These are phyloP conservation scores for Nakazawaea wyomingensis DNA, from an alignment of 805 yeast species.

Conservation along the genomic window DNA sequence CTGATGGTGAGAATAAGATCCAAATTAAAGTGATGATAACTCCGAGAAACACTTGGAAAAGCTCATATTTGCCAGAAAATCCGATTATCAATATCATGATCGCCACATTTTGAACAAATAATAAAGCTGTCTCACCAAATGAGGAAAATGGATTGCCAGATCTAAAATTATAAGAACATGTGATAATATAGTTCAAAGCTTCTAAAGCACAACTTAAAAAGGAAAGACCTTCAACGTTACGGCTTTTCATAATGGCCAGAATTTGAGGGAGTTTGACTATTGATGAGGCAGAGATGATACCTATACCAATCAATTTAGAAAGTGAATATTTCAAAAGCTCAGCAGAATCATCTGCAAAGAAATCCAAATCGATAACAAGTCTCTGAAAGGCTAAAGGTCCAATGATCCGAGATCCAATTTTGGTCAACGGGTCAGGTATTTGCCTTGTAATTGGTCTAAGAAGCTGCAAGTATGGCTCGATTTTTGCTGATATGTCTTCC, in stretches of 20 bases:
- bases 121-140: slow-evolving; percentile 33
- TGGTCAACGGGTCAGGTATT: slow-evolving; percentile 21
- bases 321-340: slow-evolving; percentile 25
- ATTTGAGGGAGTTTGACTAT: slow-evolving; percentile 38
- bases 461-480: slow-evolving; percentile 15
- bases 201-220: slow-evolving; percentile 28
- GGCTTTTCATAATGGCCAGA: slow-evolving; percentile 24
- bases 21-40: slow-evolving; percentile 3
- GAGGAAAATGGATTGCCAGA: slow-evolving; percentile 29
- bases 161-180: slow-evolving; percentile 32
- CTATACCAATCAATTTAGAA: slow-evolving; percentile 29
- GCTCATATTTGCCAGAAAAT: slow-evolving; percentile 6
- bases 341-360: slow-evolving; percentile 18
- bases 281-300: slow-evolving; percentile 30
- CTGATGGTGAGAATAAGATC: slow-evolving; percentile 9
- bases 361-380: slow-evolving; percentile 21
- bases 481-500: slow-evolving; percentile 3
- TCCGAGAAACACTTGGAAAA: slow-evolving; percentile 5
- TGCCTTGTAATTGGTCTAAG: slow-evolving; percentile 16
- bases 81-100: slow-evolving; percentile 26
- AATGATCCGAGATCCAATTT: slow-evolving; percentile 20
- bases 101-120: slow-evolving; percentile 30
- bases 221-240: slow-evolving; percentile 32
- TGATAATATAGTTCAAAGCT: slow-evolving; percentile 26
- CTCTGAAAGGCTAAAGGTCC: slow-evolving; percentile 23